phyloP scores from a whole-genome alignment of 345 rosid genomes.

The Citrus reticulata region DNA sequence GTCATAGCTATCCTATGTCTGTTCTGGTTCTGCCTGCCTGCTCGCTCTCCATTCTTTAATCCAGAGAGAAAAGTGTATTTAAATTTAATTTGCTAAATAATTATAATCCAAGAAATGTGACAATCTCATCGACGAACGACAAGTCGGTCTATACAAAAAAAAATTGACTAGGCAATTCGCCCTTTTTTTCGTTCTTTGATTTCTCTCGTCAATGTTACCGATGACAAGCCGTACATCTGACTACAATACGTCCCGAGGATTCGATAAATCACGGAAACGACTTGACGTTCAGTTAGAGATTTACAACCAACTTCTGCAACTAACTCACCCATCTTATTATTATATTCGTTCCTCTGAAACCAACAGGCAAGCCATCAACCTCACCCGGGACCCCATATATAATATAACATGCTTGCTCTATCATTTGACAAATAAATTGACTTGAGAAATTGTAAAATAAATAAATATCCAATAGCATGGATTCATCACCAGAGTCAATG shows the following conservation, averaged over 20 bases:
- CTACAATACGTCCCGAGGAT: too few relatives aligned
- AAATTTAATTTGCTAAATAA: not conserved
- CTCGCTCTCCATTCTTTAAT: not conserved
- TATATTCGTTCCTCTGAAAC: too few relatives aligned
- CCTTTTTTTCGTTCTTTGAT: too few relatives aligned
- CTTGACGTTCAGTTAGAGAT: not conserved
- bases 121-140: not conserved
- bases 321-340: not conserved
- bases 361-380: too few relatives aligned
- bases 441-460: too few relatives aligned
- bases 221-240: not conserved
- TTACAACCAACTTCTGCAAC: not conserved
- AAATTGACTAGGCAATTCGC: not conserved
- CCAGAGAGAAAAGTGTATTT: not conserved
- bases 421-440: not conserved
- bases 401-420: too few relatives aligned
- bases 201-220: too few relatives aligned
- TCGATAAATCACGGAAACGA: not conserved
- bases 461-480: not conserved
- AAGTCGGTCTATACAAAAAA: not conserved
- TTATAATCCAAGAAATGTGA: not conserved
- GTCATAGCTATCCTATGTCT: constrained; percentile 8
- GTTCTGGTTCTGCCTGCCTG: not conserved
- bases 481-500: not conserved
- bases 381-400: too few relatives aligned